These are phyloP conservation scores for Mucor indicus DNA, from an alignment of 371 early-diverging fungal genomes.

Conservation along the genomic window DNA sequence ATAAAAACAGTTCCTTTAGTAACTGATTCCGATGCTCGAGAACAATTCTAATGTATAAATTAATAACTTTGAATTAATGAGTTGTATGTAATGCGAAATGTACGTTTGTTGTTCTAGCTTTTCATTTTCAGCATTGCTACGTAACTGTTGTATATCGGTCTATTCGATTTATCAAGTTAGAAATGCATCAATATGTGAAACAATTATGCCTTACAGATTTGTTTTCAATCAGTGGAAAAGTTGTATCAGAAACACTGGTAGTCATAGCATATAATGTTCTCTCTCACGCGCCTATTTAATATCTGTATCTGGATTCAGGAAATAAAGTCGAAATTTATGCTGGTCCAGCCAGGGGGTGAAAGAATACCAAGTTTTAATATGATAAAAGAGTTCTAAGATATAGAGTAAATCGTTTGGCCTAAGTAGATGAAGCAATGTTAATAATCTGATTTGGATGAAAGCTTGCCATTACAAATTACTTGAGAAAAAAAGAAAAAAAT, in stretches of 20 bases:
- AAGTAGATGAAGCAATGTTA: too few relatives aligned
- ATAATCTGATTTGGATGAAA: too few relatives aligned
- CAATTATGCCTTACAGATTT: too few relatives aligned
- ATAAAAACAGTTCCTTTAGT: constrained; percentile 29
- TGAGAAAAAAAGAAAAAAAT: too few relatives aligned
- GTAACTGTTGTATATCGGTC: constrained; percentile 25
- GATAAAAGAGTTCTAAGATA: too few relatives aligned
- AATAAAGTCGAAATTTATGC: background rate
- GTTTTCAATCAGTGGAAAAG: background rate
- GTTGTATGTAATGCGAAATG: background rate
- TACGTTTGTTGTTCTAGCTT: constrained; percentile 26
- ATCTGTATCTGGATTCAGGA: background rate
- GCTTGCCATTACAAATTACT: too few relatives aligned
- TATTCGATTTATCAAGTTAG: background rate
- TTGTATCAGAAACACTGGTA: constrained; percentile 5
- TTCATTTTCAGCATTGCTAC: constrained; percentile 24
- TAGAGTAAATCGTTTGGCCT: too few relatives aligned
- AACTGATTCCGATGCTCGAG: constrained; percentile 15
- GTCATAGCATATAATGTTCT: constrained; percentile 14
- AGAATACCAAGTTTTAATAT: too few relatives aligned
- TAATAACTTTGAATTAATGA: too few relatives aligned
- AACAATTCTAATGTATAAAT: constrained; percentile 14
- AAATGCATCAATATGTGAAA: too few relatives aligned
- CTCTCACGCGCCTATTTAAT: background rate
- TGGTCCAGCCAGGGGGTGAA: constrained; percentile 18